Conservation (phyloP, 306 rosid genomes). For the Elaeagnus macrophylla region DNA sequence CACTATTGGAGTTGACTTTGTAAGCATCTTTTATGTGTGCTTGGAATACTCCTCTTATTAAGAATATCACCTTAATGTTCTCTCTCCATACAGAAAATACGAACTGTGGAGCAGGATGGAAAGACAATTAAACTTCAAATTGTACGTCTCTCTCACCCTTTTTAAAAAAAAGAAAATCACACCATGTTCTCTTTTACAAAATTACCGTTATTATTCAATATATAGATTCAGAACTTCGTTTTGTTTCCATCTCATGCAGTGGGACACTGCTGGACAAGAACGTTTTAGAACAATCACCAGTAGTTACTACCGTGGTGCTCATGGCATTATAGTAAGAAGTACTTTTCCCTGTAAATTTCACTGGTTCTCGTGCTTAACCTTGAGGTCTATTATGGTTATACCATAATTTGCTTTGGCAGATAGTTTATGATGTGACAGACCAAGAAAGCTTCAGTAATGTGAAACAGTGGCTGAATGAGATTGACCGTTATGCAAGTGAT, state of each 20-base stretch:
- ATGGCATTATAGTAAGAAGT: conserved; percentile 48
- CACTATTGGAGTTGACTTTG: conserved; percentile 56
- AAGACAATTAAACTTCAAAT: conserved; percentile 53
- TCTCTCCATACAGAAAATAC: conserved; percentile 31
- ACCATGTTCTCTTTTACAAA: not conserved
- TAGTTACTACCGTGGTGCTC: conserved; percentile 58
- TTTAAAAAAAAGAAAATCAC: too few relatives aligned
- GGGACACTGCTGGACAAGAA: conserved; percentile 57
- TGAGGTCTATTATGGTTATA: not conserved
- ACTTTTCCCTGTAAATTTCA: not conserved
- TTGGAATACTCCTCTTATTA: not conserved
- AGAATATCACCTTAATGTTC: not conserved
- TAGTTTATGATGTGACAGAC: conserved; percentile 51
- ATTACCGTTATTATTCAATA: not conserved
- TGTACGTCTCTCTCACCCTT: conserved; percentile 22
- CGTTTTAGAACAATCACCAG: conserved; percentile 52
- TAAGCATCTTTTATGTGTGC: conserved; percentile 13
- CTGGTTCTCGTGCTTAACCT: not conserved
- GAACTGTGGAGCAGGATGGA: conserved; percentile 52
- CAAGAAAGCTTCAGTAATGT: conserved; percentile 50
- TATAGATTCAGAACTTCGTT: not conserved
- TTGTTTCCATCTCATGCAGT: conserved; percentile 18
- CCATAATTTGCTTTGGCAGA: conserved; percentile 21
- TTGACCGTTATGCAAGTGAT: conserved; percentile 41
- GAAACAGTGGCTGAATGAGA: conserved; percentile 43